Percentiles rank a stretch among this genome's conserved stretches.
Conservation (phyloP, 129 eudicot genomes). For the Flaveria sonorensis region DNA sequence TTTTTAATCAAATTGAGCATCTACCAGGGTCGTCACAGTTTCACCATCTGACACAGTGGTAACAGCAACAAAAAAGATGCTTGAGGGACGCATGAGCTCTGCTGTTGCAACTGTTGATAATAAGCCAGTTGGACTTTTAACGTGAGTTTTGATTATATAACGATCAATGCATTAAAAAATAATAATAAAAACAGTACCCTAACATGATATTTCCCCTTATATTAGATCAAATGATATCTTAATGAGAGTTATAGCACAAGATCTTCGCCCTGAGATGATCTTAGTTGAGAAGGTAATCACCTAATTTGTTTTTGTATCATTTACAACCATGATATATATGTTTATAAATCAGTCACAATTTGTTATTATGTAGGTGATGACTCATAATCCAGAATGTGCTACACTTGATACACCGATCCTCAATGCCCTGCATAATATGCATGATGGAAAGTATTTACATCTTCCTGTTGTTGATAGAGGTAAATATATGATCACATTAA, state of each 20-base stretch:
- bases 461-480: constrained; percentile 95
- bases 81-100: constrained; percentile 65
- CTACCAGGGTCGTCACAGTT: constrained; percentile 72
- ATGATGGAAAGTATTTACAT: constrained; percentile 91
- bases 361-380: constrained; percentile 74
- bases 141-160: constrained; percentile 54
- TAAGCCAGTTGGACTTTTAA: constrained; percentile 88
- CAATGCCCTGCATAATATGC: constrained; percentile 98
- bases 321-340: background rate
- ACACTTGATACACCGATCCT: constrained; percentile 92
- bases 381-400: constrained; percentile 97
- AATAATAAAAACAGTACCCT: constrained; percentile 10
- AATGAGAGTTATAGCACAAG: constrained; percentile 89
- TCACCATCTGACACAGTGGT: constrained; percentile 86
- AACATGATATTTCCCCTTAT: constrained; percentile 20
- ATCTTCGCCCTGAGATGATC: constrained; percentile 80
- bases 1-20: constrained; percentile 28
- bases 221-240: constrained; percentile 75
- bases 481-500: constrained; percentile 1
- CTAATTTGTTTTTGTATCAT: background rate
- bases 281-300: constrained; percentile 77
- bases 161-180: background rate
- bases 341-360: constrained; percentile 1
- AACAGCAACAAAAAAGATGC: constrained; percentile 90
- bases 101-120: constrained; percentile 85